Percentiles rank a stretch among this genome's conserved stretches.
These are phyloP conservation scores for Hippophae tibetana DNA, from an alignment of 306 rosid genomes.

Conservation along the genomic window DNA sequence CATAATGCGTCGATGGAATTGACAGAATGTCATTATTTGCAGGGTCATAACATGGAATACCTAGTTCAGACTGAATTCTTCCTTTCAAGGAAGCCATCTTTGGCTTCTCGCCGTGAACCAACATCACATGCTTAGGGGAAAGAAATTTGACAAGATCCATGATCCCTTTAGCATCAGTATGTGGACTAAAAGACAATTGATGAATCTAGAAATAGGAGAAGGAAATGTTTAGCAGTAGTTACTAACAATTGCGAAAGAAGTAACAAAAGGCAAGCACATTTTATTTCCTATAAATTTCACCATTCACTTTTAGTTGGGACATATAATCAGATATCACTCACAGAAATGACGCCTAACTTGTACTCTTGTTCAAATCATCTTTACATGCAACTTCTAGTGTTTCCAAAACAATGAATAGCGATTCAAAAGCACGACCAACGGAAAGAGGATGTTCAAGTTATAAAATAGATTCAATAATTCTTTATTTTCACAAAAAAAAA, in stretches of 20 bases:
- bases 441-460: too few relatives aligned
- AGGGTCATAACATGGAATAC: constrained; percentile 68
- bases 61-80: constrained; percentile 68
- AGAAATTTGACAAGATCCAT: constrained; percentile 92
- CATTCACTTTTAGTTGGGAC: neutral
- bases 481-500: too few relatives aligned
- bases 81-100: constrained; percentile 68
- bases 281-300: neutral
- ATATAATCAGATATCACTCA: too few relatives aligned
- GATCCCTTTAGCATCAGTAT: constrained; percentile 88
- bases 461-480: too few relatives aligned
- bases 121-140: constrained; percentile 78
- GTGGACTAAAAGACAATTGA: constrained; percentile 89
- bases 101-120: constrained; percentile 90
- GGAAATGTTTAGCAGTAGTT: too few relatives aligned
- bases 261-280: neutral
- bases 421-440: too few relatives aligned
- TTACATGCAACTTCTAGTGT: too few relatives aligned
- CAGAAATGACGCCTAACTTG: too few relatives aligned
- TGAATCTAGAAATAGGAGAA: constrained; percentile 57
- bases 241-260: neutral
- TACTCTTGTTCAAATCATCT: too few relatives aligned
- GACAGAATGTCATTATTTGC: constrained; percentile 60
- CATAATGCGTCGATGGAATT: constrained; percentile 44
- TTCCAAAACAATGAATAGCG: too few relatives aligned